Evolutionary conservation across 2,329 filamentous ascomycete species (phyloP).

Genomic region (Hirsutella rhossiliensis): DNA sequence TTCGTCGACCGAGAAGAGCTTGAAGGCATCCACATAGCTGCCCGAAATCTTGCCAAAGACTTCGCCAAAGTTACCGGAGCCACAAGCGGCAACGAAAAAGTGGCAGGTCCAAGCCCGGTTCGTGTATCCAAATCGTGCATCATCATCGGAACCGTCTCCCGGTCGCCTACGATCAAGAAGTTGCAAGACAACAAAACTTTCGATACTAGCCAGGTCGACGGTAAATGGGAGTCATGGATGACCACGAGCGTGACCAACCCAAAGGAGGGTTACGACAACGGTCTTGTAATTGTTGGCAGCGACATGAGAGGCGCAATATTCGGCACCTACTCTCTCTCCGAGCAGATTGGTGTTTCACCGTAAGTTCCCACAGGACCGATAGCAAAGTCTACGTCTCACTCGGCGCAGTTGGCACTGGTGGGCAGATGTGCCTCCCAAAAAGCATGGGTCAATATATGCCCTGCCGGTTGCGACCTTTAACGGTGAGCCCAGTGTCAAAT

Average conservation of each 20-base stretch:
- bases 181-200: conserved; percentile 9
- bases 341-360: conserved; percentile 49
- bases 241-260: conserved; percentile 35
- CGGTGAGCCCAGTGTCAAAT: conserved; percentile 43
- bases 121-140: conserved; percentile 7
- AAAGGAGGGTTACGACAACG: conserved; percentile 24
- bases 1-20: conserved; percentile 17
- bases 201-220: conserved; percentile 13
- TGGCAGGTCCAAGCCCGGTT: not conserved
- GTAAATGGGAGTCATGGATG: conserved; percentile 44
- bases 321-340: conserved; percentile 46
- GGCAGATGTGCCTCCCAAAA: conserved; percentile 41
- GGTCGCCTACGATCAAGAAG: conserved; percentile 9
- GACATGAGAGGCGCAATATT: conserved; percentile 49
- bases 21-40: conserved; percentile 20
- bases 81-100: conserved; percentile 3
- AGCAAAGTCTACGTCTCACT: not conserved
- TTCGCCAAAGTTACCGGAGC: conserved; percentile 13
- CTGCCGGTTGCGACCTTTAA: conserved; percentile 16
- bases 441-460: conserved; percentile 35
- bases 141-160: conserved; percentile 10
- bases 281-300: conserved; percentile 44
- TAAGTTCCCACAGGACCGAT: conserved; percentile 5
- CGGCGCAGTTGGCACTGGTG: conserved; percentile 40
- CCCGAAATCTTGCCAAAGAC: conserved; percentile 16